Evolutionary conservation across 768 basidiomycete genomes (phyloP), one percentile per base, ranked within the genome.

Genomic region (Rhizopogon vinicolor): DNA sequence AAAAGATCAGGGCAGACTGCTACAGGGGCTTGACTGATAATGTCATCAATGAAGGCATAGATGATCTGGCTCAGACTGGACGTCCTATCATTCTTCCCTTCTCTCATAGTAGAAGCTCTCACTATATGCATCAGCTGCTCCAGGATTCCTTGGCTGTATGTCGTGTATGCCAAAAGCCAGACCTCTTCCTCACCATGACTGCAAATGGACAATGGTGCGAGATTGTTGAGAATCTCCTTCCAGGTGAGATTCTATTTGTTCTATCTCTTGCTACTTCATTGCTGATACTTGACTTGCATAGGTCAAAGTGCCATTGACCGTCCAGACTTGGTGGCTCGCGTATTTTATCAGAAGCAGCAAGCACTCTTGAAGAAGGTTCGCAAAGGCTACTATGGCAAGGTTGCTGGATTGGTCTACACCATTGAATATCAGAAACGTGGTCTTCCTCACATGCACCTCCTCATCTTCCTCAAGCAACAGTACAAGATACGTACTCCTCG

Each of bases 391-490:
- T 74, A 80, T 67, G 82, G 81, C 0, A 8, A 55, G 1, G 55
- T 66, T 6, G 73, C 72, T 35, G 82, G 76, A 4, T 65, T 72
- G 53, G 74, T 84, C 0, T 79, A 80, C 53, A 75, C 74, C 9
- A 81, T 82, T 50, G 79, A 86, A 57, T 84, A 82, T 60, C 82
- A 84, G 61, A 84, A 84, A 56, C 63, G 76, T 0, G 78, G 80
- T 0, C 73, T 85, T 0, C 81, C 81, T 25, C 81, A 84, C 58
- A 74, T 77, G 60, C 83, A 85, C 61, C 58, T 77, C 9, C 60
- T 84, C 1, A 64, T 84, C 43, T 76, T 78, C 55, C 62, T 84
- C 1, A 35, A 68, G 0, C 44, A 68, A 0, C 50, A 49, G 0
- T 39, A 64, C 54, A 77, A 76, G 53, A 63, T 81, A 2, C 29